These are phyloP conservation scores for Curvularia spicifera DNA, from an alignment of 2,329 filamentous ascomycete species.

Conservation along the genomic window DNA sequence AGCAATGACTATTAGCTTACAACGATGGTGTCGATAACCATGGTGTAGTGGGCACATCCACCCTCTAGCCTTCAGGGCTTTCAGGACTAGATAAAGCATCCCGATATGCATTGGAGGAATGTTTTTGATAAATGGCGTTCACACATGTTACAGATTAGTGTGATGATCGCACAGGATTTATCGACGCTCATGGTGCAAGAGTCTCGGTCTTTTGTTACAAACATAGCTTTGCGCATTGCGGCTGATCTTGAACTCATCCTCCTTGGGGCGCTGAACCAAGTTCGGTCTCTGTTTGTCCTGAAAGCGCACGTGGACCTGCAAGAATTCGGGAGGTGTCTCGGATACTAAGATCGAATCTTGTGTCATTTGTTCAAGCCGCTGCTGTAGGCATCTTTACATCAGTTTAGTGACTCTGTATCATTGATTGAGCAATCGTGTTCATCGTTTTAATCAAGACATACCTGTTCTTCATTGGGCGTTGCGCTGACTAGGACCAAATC, in stretches of 20 bases:
- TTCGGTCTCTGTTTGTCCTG: background rate
- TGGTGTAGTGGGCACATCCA: no score
- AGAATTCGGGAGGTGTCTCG: constrained; percentile 17
- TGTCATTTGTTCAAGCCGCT: background rate
- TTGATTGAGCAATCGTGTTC: background rate
- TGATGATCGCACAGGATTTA: background rate
- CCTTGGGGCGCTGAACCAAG: background rate
- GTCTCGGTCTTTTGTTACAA: background rate
- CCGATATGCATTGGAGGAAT: no score
- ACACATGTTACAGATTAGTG: background rate
- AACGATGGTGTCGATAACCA: no score
- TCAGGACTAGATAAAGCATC: no score
- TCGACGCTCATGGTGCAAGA: background rate
- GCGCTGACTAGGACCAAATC: constrained; percentile 4
- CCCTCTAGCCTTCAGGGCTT: no score
- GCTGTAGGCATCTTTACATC: background rate
- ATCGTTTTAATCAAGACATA: background rate
- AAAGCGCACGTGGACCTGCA: background rate
- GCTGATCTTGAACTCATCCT: background rate
- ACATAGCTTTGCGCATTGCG: background rate
- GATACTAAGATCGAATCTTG: constrained; percentile 14
- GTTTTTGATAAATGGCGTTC: background rate
- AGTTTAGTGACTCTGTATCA: background rate
- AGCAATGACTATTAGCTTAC: no score
- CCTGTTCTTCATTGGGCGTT: constrained; percentile 6